phyloP scores from a whole-genome alignment of 2,329 filamentous ascomycete species.

The Pseudocercospora cruenta region DNA sequence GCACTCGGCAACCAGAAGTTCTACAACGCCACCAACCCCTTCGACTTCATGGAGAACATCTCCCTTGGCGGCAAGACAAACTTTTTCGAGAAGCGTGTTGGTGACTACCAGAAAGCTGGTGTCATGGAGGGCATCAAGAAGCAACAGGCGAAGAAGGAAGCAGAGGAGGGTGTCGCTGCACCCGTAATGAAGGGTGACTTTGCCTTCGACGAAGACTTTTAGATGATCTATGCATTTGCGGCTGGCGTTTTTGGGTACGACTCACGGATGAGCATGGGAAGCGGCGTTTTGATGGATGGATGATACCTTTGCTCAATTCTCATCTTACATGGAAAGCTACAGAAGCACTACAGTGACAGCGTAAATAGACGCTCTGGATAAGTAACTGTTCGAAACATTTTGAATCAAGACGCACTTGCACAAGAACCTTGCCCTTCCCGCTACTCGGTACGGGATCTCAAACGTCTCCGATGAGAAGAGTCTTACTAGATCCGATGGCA shows the following conservation, averaged over 20 bases:
- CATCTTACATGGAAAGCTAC: conserved; percentile 8
- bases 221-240: conserved; percentile 46
- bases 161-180: conserved; percentile 44
- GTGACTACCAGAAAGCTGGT: conserved; percentile 99
- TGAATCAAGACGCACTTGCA: not conserved
- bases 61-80: conserved; percentile 99
- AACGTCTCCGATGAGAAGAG: conserved; percentile 1
- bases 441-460: conserved; percentile 4
- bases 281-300: conserved; percentile 21
- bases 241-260: conserved; percentile 16
- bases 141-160: conserved; percentile 42
- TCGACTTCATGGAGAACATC: conserved; percentile 99
- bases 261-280: conserved; percentile 19
- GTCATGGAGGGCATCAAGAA: conserved; percentile 86
- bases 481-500: not conserved
- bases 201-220: conserved; percentile 96
- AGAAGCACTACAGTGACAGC: conserved; percentile 14
- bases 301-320: conserved; percentile 24
- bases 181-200: conserved; percentile 71
- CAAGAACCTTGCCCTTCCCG: not conserved
- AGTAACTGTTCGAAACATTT: conserved; percentile 1
- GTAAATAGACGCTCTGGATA: conserved; percentile 19
- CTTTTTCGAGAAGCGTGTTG: conserved; percentile 99
- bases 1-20: conserved; percentile 92
- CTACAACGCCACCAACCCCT: conserved; percentile 92